Percentiles rank a stretch among this genome's conserved stretches.
Conservation (phyloP, 768 basidiomycete genomes). For the Termitomyces titanicus region DNA sequence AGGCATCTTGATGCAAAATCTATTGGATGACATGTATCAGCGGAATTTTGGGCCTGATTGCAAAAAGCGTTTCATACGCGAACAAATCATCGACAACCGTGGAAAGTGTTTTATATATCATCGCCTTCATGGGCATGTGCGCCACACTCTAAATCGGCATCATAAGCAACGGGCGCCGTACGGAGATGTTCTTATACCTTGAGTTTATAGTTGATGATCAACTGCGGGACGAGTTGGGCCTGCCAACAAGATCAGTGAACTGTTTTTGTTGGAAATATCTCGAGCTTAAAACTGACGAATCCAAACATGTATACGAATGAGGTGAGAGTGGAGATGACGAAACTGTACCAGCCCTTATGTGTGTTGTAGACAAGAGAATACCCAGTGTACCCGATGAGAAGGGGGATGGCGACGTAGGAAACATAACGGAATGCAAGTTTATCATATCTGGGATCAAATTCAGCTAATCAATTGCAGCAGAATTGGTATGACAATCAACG, state of each 20-base stretch:
- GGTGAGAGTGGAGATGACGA: conserved; percentile 88
- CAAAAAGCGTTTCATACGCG: conserved; percentile 49
- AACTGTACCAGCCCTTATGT: conserved; percentile 95
- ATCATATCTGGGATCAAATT: conserved; percentile 63
- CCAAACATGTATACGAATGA: conserved; percentile 97
- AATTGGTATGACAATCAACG: conserved; percentile 5
- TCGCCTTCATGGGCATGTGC: conserved; percentile 98
- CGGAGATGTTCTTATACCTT: conserved; percentile 50
- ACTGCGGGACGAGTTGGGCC: conserved; percentile 83
- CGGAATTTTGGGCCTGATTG: conserved; percentile 5
- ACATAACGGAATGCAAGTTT: conserved; percentile 93
- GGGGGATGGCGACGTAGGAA: conserved; percentile 82
- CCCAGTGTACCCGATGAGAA: conserved; percentile 69
- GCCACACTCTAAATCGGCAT: conserved; percentile 69
- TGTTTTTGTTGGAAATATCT: not conserved
- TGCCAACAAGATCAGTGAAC: conserved; percentile 23
- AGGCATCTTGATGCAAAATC: conserved; percentile 97
- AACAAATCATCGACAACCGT: conserved; percentile 92
- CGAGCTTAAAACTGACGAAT: conserved; percentile 65
- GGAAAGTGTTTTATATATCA: conserved; percentile 92
- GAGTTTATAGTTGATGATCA: conserved; percentile 97
- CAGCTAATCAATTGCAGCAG: not conserved
- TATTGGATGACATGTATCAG: conserved; percentile 26
- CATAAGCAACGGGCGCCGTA: conserved; percentile 4
- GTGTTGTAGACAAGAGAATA: conserved; percentile 82